Conservation (phyloP, 345 rosid genomes). For the Gossypium herbaceum region DNA sequence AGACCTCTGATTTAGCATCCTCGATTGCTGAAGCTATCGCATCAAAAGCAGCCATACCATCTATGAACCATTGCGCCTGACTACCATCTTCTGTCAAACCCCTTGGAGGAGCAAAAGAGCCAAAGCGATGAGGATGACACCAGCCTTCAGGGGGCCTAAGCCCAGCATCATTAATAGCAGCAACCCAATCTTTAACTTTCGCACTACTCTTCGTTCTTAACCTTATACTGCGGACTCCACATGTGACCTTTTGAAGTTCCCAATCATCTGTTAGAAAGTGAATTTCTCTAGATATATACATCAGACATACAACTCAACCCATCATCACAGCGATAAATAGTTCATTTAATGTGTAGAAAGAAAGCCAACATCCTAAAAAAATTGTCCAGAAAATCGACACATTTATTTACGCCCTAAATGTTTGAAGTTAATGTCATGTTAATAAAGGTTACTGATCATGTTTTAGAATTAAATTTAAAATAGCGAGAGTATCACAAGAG, state of each 20-base stretch:
- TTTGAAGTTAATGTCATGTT: neutral
- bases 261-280: constrained; percentile 44
- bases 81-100: constrained; percentile 97
- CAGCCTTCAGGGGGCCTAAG: constrained; percentile 98
- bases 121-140: constrained; percentile 99
- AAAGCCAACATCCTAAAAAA: neutral
- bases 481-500: neutral
- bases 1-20: constrained; percentile 95
- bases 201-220: constrained; percentile 71
- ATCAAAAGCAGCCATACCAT: constrained; percentile 91
- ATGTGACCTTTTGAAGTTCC: constrained; percentile 71
- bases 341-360: neutral
- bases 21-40: constrained; percentile 88
- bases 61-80: constrained; percentile 97
- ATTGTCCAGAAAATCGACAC: neutral
- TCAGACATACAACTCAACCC: constrained; percentile 21
- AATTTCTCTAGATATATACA: constrained; percentile 30
- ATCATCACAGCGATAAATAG: neutral
- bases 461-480: neutral
- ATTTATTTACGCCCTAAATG: neutral
- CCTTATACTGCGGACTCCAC: constrained; percentile 81
- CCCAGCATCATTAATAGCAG: constrained; percentile 90
- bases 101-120: constrained; percentile 96
- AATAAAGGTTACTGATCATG: neutral
- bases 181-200: constrained; percentile 96